Evolutionary conservation across 345 rosid species (phyloP), one percentile per base, ranked within the genome.

Genomic region (Eutrema yunnanense): DNA sequence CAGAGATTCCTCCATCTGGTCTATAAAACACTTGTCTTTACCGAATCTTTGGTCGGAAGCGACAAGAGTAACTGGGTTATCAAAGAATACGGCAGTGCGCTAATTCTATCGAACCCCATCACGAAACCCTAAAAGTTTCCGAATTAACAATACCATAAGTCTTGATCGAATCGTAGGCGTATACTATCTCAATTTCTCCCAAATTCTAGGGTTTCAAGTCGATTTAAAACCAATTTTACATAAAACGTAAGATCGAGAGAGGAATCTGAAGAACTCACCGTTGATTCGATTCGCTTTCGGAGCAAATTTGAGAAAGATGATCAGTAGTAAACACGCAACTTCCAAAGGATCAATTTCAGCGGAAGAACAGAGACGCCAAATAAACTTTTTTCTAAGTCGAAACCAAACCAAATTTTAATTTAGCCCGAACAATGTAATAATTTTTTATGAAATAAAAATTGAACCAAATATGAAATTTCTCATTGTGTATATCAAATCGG

Each of bases 1-100:
- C 77, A 73, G 1, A 65, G 42, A 13, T 30, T 47, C 30, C 26
- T 55, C 41, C 70, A 73, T 47, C 71, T 73, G 2, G 14, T 73
- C 0, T 61, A 65, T 32, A 73, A 19, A 29, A 38, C 14, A 6
- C 67, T 57, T 2, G 78, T 66, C 60, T 6, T 74, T 2, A 58
- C 51, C 0, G 78, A 66, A 40, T 48, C 67, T 19, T 33, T 49
- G 9, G 66, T 74, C 0, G 78, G 60, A 55, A 73, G 52, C 6
- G 8, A 16, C 11, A 36, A 66, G 30, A 74, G 71, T 55, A 74
- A 48, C 16, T 74, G 51, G 40, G 53, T 22, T 16, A 74, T 5
- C 36, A 67, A 42, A 51, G 61, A 19, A 59, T 66, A 67, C 0
- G 67, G 78, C 42, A 73, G 60, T 6, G 11, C 60, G n/a, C 29